Conservation (phyloP, 2,329 filamentous ascomycete species). For the Colletotrichum falcatum region DNA sequence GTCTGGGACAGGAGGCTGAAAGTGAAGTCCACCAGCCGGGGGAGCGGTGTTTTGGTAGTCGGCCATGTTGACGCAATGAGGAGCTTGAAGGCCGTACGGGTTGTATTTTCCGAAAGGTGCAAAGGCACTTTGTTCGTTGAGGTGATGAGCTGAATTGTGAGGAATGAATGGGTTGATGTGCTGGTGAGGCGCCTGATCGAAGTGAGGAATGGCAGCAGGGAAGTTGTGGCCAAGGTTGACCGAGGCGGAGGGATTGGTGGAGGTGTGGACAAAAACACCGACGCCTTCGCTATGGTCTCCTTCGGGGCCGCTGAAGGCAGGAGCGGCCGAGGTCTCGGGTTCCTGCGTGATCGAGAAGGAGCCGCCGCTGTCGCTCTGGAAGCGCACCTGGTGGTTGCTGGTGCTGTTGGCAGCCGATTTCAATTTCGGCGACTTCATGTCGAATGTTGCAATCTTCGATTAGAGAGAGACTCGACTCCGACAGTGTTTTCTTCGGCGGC, state of each 20-base stretch:
- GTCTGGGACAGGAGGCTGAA: slow-evolving; percentile 69
- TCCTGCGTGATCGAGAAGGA: slow-evolving; percentile 27
- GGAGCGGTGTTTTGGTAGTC: slow-evolving; percentile 59
- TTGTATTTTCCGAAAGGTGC: slow-evolving; percentile 36
- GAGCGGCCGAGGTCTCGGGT: slow-evolving; percentile 17
- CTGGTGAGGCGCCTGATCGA: slow-evolving; percentile 33
- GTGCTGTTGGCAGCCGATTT: slow-evolving; percentile 34
- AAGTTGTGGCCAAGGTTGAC: slow-evolving; percentile 24
- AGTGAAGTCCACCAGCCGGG: slow-evolving; percentile 60
- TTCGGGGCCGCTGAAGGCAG: slow-evolving; percentile 22
- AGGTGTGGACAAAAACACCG: slow-evolving; percentile 30
- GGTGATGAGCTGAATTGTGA: slow-evolving; percentile 37
- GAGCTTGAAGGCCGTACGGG: slow-evolving; percentile 37
- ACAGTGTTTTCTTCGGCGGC: neutral
- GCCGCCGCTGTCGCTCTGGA: slow-evolving; percentile 8
- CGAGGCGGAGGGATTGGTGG: slow-evolving; percentile 37
- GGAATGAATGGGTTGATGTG: slow-evolving; percentile 36
- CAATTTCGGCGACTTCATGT: slow-evolving; percentile 37
- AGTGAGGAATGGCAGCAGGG: slow-evolving; percentile 10
- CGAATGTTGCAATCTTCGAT: neutral
- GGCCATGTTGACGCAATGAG: slow-evolving; percentile 48
- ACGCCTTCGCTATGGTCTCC: neutral
- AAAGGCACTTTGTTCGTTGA: slow-evolving; percentile 27
- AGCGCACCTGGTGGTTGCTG: slow-evolving; percentile 30
- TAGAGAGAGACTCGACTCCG: neutral